Conservation (phyloP, 2,329 filamentous ascomycete species). For the Zarea fungicola region DNA sequence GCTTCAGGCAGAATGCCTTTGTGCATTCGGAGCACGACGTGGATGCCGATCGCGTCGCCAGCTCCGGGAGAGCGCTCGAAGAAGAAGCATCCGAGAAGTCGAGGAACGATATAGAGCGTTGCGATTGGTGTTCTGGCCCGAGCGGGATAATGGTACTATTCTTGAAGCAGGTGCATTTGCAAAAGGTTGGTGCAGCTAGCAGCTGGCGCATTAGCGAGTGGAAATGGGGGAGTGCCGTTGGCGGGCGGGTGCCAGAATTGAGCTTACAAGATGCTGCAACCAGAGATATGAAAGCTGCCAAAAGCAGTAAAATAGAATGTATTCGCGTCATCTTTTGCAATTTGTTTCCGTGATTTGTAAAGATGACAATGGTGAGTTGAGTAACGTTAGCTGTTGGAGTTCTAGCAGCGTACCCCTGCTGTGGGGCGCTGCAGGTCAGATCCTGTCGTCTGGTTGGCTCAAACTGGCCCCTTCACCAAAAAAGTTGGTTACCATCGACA, state of each 20-base stretch:
- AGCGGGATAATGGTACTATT: slow-evolving; percentile 64
- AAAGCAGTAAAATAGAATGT: slow-evolving; percentile 30
- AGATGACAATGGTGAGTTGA: slow-evolving; percentile 7
- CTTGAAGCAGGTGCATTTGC: slow-evolving; percentile 66
- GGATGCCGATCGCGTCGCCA: slow-evolving; percentile 32
- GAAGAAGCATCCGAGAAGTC: slow-evolving; percentile 9
- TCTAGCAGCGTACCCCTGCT: neutral
- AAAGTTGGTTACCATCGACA: slow-evolving; percentile 5
- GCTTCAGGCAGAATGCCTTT: slow-evolving; percentile 57
- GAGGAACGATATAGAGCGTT: slow-evolving; percentile 21
- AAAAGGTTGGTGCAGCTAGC: slow-evolving; percentile 60
- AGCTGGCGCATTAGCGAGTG: slow-evolving; percentile 18
- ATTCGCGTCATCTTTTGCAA: slow-evolving; percentile 38
- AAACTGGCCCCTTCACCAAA: slow-evolving; percentile 9
- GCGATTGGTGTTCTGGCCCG: slow-evolving; percentile 36
- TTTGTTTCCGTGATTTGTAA: too few relatives aligned
- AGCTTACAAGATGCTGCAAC: slow-evolving; percentile 39
- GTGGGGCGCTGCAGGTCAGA: neutral
- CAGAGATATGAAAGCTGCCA: slow-evolving; percentile 31
- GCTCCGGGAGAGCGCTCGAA: slow-evolving; percentile 16
- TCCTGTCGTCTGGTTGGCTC: slow-evolving; percentile 8
- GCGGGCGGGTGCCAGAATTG: neutral
- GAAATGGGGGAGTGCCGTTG: neutral
- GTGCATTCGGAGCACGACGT: slow-evolving; percentile 57
- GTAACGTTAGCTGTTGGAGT: neutral